Evolutionary conservation across 2,329 filamentous ascomycete genomes (phyloP).

Genomic region (Rhexocercosporidium sp.): DNA sequence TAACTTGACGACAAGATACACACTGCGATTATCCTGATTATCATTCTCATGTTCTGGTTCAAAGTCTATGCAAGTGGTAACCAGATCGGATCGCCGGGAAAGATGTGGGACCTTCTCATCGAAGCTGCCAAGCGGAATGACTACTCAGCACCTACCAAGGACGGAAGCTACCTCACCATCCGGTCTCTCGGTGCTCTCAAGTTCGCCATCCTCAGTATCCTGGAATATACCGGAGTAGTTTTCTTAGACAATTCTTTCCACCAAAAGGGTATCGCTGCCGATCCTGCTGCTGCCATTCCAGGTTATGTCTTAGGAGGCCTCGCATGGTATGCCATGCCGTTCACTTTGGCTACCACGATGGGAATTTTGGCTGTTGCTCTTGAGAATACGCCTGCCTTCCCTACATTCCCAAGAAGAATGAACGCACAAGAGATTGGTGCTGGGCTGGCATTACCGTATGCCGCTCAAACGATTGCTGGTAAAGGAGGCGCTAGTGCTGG

Average conservation of each 20-base stretch:
- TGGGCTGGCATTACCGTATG: slow-evolving; percentile 18
- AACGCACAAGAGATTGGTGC: slow-evolving; percentile 14
- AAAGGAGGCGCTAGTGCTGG: slow-evolving; percentile 19
- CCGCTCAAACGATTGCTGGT: slow-evolving; percentile 17
- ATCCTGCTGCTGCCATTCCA: slow-evolving; percentile 52
- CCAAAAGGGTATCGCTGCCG: slow-evolving; percentile 56
- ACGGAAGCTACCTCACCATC: slow-evolving; percentile 17
- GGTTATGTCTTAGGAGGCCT: slow-evolving; percentile 58
- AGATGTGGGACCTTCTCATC: slow-evolving; percentile 24
- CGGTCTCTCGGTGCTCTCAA: slow-evolving; percentile 18
- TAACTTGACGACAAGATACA: slow-evolving; percentile 2
- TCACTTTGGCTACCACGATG: slow-evolving; percentile 47
- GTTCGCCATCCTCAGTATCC: slow-evolving; percentile 19
- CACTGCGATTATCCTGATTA: slow-evolving; percentile 16
- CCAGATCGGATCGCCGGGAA: slow-evolving; percentile 19
- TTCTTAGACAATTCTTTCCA: slow-evolving; percentile 61
- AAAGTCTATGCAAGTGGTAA: slow-evolving; percentile 18
- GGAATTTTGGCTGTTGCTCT: slow-evolving; percentile 54
- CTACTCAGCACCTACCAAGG: slow-evolving; percentile 18
- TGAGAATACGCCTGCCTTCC: slow-evolving; percentile 54
- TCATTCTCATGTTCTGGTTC: slow-evolving; percentile 23
- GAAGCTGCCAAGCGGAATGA: slow-evolving; percentile 19
- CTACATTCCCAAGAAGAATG: slow-evolving; percentile 57
- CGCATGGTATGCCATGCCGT: slow-evolving; percentile 59
- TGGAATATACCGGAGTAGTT: slow-evolving; percentile 40